These are phyloP conservation scores for Cystobasidiopsis lactophilus DNA, from an alignment of 768 basidiomycete genomes.

Conservation along the genomic window DNA sequence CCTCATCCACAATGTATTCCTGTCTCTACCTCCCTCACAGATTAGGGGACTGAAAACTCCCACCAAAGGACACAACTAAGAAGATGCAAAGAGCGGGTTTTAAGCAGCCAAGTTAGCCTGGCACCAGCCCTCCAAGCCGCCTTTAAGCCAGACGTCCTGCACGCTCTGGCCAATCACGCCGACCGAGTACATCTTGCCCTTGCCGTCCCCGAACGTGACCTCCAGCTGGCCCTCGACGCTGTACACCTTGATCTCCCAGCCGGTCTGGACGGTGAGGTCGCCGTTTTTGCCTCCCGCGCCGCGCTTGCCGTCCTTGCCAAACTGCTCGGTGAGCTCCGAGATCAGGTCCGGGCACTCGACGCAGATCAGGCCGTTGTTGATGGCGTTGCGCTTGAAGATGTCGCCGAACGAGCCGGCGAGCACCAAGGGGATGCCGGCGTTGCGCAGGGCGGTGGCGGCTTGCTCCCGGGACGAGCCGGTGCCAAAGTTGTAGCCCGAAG, in stretches of 20 bases:
- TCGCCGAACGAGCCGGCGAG: slow-evolving; percentile 97
- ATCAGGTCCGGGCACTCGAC: slow-evolving; percentile 80
- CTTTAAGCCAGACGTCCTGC: slow-evolving; percentile 92
- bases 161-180: slow-evolving; percentile 75
- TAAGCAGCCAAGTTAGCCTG: slow-evolving; percentile 22
- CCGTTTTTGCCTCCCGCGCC: slow-evolving; percentile 59
- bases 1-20: no score
- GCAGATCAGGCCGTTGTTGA: slow-evolving; percentile 94
- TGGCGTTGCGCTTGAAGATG: slow-evolving; percentile 96
- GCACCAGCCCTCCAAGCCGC: slow-evolving; percentile 79
- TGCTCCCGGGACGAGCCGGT: slow-evolving; percentile 97
- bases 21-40: no score
- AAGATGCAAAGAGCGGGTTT: no score
- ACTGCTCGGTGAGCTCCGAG: slow-evolving; percentile 49
- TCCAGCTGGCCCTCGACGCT: slow-evolving; percentile 50
- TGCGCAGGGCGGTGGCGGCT: slow-evolving; percentile 87
- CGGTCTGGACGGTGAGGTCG: slow-evolving; percentile 60
- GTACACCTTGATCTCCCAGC: slow-evolving; percentile 39
- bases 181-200: slow-evolving; percentile 38
- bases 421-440: slow-evolving; percentile 77
- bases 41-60: no score
- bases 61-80: no score
- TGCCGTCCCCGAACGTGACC: slow-evolving; percentile 29
- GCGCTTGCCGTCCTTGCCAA: slow-evolving; percentile 49
- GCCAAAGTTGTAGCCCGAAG: slow-evolving; percentile 93